Evolutionary conservation across 352 stramenopile genomes (phyloP), one percentile per base, ranked within the genome.

Genomic region (Elongisporangium undulatum): DNA sequence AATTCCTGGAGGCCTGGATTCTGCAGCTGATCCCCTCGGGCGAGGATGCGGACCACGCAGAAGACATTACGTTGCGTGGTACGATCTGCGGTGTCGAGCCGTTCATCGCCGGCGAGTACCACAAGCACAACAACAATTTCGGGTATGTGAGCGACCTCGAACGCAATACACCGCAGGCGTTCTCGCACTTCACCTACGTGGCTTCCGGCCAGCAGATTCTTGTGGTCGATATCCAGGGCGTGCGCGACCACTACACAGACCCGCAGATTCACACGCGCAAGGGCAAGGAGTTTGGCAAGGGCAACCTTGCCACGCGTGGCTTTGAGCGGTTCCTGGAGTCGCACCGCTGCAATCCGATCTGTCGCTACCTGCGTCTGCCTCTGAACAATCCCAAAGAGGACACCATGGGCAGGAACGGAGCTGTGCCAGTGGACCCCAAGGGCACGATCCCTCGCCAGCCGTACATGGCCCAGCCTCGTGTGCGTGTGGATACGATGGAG

Each of bases 151-250:
- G 82, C 48, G 79, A 92, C 20, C 56, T 90, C 17, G 80, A 90
- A 55, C 76, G 82, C n/a, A 92, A 90, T 61, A 92, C 82, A 0
- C 82, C 82, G 20, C 82, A 92, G 51, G 83, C 94, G 3, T 98
- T 98, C 66, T 97, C 87, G 1, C 90, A 96, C 29, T 95, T 96
- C 68, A 96, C 89, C 20, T 98, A 96, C 67, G 94, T 97, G 62
- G 86, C 85, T 0, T 97, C 88, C 0, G 70, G 91, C n/a, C 87
- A 92, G 51, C 75, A 90, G 56, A 90, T 96, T 62, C 83, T 98
- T 34, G 89, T 98, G n/a, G 92, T 96, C 6, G 94, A 98, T 71
- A 94, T 98, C 63, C 94, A 98, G 59, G 94, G 94, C n/a, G 90
- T 98, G 26, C 87, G 85, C 4, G 92, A 98, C 76, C 77, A 98